Percentiles rank a stretch among this genome's conserved stretches.
Evolutionary conservation across 2,329 filamentous ascomycete species (phyloP).

Genomic region (Neopestalotiopsis clavispora): DNA sequence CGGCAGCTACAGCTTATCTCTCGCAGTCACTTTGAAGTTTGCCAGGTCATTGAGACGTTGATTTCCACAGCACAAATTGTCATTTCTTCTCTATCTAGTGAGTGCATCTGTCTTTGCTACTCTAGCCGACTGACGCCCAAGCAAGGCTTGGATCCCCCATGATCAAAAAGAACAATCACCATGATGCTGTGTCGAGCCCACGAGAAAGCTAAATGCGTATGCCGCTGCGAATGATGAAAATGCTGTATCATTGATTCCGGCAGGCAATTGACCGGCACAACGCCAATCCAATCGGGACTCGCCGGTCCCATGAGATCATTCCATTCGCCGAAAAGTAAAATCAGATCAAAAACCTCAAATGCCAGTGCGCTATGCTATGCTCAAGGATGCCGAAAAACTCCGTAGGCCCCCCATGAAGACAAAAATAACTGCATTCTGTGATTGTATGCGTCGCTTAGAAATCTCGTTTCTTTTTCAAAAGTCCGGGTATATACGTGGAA

Average conservation of each 20-base stretch:
- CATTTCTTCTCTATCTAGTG: slow-evolving; percentile 7
- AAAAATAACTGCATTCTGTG: background rate
- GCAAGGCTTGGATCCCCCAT: background rate
- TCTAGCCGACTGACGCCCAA: background rate
- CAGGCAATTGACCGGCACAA: background rate
- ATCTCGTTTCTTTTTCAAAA: background rate
- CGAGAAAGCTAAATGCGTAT: background rate
- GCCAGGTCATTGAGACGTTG: background rate
- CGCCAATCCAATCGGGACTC: background rate
- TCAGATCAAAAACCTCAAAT: background rate
- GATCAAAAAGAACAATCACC: background rate
- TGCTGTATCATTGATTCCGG: background rate
- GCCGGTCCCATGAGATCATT: background rate
- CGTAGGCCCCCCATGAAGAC: background rate
- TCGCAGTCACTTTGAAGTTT: background rate
- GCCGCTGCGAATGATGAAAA: background rate
- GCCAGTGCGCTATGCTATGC: background rate
- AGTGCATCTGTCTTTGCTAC: background rate
- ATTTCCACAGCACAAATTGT: background rate
- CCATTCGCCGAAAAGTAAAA: background rate
- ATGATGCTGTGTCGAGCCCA: background rate
- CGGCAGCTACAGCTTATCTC: background rate
- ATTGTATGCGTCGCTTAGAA: background rate
- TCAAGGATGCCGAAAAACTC: background rate
- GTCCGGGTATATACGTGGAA: background rate